Evolutionary conservation across 2,329 filamentous ascomycete species (phyloP).

Genomic region (Trichoderma asperellum): DNA sequence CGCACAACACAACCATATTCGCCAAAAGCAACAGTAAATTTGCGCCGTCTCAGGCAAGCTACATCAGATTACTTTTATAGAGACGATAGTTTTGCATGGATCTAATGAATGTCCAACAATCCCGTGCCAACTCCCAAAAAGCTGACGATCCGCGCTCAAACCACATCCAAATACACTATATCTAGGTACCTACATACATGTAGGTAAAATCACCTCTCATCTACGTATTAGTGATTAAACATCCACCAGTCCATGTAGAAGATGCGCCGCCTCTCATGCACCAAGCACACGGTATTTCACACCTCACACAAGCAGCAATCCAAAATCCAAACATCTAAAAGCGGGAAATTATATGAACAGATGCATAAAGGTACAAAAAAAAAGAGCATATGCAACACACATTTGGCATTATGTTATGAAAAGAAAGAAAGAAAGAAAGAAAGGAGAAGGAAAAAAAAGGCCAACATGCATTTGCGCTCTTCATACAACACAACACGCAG

Average conservation of each 20-base stretch:
- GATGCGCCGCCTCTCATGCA: background rate
- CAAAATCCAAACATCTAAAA: constrained; percentile 18
- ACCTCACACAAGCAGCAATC: too few species aligned
- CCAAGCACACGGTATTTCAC: background rate
- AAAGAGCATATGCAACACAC: background rate
- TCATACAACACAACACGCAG: constrained; percentile 3
- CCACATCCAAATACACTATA: background rate
- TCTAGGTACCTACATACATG: too few species aligned
- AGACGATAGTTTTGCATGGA: background rate
- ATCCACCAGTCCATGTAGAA: background rate
- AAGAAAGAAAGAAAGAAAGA: background rate
- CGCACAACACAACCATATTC: background rate
- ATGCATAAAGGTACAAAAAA: constrained; percentile 20
- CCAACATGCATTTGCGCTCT: constrained; percentile 7
- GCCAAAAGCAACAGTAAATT: background rate
- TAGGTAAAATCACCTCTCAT: background rate
- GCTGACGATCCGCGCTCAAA: background rate
- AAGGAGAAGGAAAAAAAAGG: background rate
- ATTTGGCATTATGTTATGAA: background rate
- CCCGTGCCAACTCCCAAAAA: background rate
- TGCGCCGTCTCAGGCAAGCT: too few species aligned
- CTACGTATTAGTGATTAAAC: background rate
- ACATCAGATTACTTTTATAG: too few species aligned
- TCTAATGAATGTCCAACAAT: background rate
- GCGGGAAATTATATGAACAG: constrained; percentile 23